A percentile compares a stretch with the other conserved stretches of the same genome.
phyloP scores from a whole-genome alignment of 2,329 filamentous ascomycete species.

The Neonectria coccinea region DNA sequence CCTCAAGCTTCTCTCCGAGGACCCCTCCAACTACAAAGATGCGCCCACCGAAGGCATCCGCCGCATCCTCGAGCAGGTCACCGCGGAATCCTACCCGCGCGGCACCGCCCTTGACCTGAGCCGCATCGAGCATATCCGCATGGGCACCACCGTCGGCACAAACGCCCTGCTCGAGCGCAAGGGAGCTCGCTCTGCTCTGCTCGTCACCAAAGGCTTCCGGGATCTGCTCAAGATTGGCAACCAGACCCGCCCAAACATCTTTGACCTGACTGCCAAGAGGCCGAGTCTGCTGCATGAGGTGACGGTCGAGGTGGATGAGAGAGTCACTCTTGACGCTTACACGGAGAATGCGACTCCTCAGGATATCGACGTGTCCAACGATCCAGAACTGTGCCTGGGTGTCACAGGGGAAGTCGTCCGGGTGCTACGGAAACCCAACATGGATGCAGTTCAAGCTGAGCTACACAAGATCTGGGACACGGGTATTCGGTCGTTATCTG shows the following conservation, averaged over 20 bases:
- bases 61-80: constrained; percentile 50
- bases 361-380: constrained; percentile 31
- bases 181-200: constrained; percentile 75
- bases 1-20: constrained; percentile 78
- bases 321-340: constrained; percentile 86
- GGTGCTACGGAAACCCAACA: constrained; percentile 69
- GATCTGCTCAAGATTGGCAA: constrained; percentile 91
- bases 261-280: constrained; percentile 88
- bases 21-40: constrained; percentile 77
- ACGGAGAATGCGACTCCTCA: constrained; percentile 66
- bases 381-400: constrained; percentile 71
- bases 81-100: constrained; percentile 47
- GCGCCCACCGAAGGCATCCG: constrained; percentile 81
- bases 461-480: constrained; percentile 70
- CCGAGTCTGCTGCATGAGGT: constrained; percentile 86
- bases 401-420: constrained; percentile 76
- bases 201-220: constrained; percentile 74
- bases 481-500: constrained; percentile 64
- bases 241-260: constrained; percentile 90
- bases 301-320: constrained; percentile 89
- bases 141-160: constrained; percentile 82
- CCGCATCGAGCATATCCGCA: constrained; percentile 72
- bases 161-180: constrained; percentile 80
- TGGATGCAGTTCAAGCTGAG: constrained; percentile 63
- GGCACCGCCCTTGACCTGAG: constrained; percentile 49